Evolutionary conservation across 768 basidiomycete genomes (phyloP), one percentile per base, ranked within the genome.

Genomic region (Mycena olivaceomarginata): DNA sequence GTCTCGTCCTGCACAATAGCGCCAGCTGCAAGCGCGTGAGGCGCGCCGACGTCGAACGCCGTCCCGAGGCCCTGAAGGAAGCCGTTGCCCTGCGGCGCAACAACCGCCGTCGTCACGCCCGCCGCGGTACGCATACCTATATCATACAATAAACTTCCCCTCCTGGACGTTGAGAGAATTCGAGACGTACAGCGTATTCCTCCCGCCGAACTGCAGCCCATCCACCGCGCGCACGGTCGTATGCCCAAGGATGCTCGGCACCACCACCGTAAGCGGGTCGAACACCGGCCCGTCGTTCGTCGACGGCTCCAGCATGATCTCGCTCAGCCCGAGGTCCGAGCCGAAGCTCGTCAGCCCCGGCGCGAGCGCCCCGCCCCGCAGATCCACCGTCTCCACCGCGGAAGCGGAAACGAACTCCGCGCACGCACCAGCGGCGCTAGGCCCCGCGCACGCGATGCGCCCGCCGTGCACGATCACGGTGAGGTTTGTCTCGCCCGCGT

Each of bases 71-170:
- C 96, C 0, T 87, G 83, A 45, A 95, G 82, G 79, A 95, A 91
- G 9, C 93, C 91, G 9, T 65, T 22, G 4, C 91, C 88, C 8
- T 85, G 81, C 0, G 96, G 96, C 0, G 93, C 90, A 0, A 90
- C 88, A 16, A 97, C 87, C 1, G 90, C 94, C 1, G 89, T 90
- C 2, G 95, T 95, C 4, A 97, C 94, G 5, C 96, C 96, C 9
- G 89, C n/a, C 85, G 22, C 92, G 91, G 81, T 96, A 95, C 0
- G 96, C 95, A 53, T 95, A 81, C 43, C 95, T 96, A 67, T 11
- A 59, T 68, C 57, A 76, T 25, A 20, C 15, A 4, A 71, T 78
- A 39, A 25, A 65, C 20, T 18, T 41, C n/a, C 41, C 41, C 71
- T 25, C 5, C 51, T 11, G 16, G 5, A 37, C 31, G 1, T 12